These are phyloP conservation scores for Talaromyces pinophilus DNA, from an alignment of 2,329 filamentous ascomycete species.

Conservation along the genomic window DNA sequence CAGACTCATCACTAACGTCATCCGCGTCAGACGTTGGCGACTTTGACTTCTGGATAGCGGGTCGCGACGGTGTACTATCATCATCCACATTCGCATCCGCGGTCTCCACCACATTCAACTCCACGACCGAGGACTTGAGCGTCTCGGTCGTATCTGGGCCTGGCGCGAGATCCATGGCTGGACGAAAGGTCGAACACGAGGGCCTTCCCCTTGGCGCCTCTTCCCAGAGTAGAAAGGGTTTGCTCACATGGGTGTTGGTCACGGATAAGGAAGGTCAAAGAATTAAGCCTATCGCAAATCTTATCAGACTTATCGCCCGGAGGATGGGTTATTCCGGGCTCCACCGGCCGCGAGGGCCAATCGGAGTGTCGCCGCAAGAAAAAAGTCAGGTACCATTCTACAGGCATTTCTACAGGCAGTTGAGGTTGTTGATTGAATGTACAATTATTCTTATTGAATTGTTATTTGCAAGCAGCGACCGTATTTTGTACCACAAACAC, in stretches of 20 bases:
- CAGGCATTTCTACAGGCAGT: neutral
- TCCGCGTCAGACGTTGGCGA: constrained; percentile 39
- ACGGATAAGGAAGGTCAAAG: constrained; percentile 15
- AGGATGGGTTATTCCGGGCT: constrained; percentile 9
- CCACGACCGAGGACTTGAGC: constrained; percentile 39
- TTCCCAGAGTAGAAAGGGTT: constrained; percentile 31
- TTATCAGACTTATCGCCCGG: constrained; percentile 23
- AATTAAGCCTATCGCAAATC: neutral
- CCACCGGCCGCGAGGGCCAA: constrained; percentile 4
- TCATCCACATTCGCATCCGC: constrained; percentile 28
- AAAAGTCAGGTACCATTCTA: constrained; percentile 1
- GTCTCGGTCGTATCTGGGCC: constrained; percentile 36
- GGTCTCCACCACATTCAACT: constrained; percentile 38
- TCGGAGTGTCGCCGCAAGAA: constrained; percentile 11
- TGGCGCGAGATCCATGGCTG: constrained; percentile 44
- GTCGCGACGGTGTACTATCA: constrained; percentile 19
- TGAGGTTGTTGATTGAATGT: neutral
- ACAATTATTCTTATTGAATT: neutral
- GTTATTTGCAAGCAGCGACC: neutral
- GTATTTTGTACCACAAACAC: neutral
- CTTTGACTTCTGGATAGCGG: constrained; percentile 31
- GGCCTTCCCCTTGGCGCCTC: constrained; percentile 34
- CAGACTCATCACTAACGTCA: constrained; percentile 40
- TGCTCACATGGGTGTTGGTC: constrained; percentile 38
- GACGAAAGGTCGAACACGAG: constrained; percentile 27